Conservation (phyloP, 805 yeast species). For the Ogataea thermomethanolica region DNA sequence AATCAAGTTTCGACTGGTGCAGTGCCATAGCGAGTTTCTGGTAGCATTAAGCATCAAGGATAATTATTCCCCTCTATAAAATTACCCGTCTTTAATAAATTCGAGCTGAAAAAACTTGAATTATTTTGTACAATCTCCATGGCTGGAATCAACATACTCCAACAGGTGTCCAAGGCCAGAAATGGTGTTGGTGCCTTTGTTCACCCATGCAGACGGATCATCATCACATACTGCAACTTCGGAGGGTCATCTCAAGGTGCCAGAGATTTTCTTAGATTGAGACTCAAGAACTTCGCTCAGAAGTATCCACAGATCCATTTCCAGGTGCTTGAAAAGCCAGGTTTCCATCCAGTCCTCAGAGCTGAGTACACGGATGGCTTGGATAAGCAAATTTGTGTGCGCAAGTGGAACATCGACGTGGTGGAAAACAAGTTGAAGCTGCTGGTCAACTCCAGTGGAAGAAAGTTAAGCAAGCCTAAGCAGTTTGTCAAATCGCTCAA, state of each 20-base stretch:
- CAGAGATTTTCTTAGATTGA: conserved; percentile 55
- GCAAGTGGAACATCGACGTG: conserved; percentile 61
- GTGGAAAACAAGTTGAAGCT: conserved; percentile 64
- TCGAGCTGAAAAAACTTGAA: background rate
- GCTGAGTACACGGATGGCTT: conserved; percentile 50
- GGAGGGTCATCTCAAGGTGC: conserved; percentile 92
- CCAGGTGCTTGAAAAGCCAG: conserved; percentile 63
- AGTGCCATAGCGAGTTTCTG: background rate
- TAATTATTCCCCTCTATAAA: conserved; percentile 4
- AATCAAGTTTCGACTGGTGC: background rate
- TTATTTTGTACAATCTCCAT: conserved; percentile 11
- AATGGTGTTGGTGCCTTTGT: conserved; percentile 77
- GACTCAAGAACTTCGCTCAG: conserved; percentile 53
- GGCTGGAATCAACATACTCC: conserved; percentile 52
- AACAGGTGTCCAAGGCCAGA: conserved; percentile 57
- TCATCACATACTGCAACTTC: conserved; percentile 86
- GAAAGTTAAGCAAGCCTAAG: conserved; percentile 53
- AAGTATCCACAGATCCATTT: conserved; percentile 67
- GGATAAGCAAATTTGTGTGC: conserved; percentile 56
- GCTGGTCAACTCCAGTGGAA: conserved; percentile 68
- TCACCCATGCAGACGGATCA: conserved; percentile 69
- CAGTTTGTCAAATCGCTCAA: conserved; percentile 80
- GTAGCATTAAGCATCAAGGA: background rate
- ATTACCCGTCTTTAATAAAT: conserved; percentile 3
- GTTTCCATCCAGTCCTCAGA: conserved; percentile 70